phyloP scores from a whole-genome alignment of 768 basidiomycete species.

The Suillus subalutaceus region DNA sequence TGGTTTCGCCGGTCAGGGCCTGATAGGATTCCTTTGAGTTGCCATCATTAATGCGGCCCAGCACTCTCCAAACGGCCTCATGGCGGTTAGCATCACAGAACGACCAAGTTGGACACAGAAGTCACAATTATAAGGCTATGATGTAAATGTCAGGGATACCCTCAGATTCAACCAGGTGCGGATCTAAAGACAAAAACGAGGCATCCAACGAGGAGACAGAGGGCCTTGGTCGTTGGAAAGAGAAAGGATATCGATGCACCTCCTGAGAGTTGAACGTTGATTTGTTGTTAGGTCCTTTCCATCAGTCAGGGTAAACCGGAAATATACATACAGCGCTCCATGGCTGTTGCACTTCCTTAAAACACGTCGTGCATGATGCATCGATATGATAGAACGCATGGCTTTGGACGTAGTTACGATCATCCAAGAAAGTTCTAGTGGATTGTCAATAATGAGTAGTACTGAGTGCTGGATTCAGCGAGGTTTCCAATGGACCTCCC shows the following conservation, averaged over 20 bases:
- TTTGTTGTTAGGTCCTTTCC: neutral
- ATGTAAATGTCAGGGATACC: neutral
- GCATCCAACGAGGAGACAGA: constrained; percentile 1
- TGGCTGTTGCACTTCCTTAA: neutral
- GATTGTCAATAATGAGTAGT: neutral
- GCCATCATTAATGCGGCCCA: neutral
- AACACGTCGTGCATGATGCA: neutral
- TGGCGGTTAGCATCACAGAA: neutral
- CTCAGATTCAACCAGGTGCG: neutral
- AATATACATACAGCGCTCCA: neutral
- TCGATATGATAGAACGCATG: neutral
- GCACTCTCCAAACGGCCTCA: neutral
- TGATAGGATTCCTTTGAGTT: neutral
- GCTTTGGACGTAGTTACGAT: neutral
- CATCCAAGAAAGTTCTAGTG: neutral
- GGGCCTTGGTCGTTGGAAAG: neutral
- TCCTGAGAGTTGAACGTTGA: neutral
- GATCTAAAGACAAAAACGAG: neutral
- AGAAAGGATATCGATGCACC: neutral
- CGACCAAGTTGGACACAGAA: neutral
- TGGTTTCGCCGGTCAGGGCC: neutral
- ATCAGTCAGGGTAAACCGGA: neutral
- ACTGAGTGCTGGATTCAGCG: neutral
- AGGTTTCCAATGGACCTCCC: constrained; percentile 3
- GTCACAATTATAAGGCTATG: neutral